Base-by-base conservation (phyloP, 768 basidiomycete genomes). In the Dendrothele bispora region DNA sequence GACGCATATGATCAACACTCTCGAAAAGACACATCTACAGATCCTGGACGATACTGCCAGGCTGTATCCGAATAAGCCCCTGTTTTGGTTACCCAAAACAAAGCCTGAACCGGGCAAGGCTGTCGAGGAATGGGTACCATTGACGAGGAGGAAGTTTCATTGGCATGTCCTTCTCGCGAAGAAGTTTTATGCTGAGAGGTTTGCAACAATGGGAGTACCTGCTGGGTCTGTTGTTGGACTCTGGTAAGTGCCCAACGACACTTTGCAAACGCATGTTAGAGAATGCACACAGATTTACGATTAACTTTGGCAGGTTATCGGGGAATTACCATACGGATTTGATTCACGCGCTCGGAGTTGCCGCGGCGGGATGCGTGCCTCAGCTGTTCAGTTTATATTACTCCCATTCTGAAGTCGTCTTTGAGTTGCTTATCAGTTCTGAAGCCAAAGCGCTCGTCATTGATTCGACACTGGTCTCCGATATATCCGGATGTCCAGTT, bases 261-360 rank as follows among this genome's bases (percentile, higher is more conserved):
- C n/a, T n/a, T n/a, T n/a, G n/a, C n/a, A n/a, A n/a, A n/a, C n/a
- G n/a, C n/a, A n/a, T n/a, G n/a, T n/a, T n/a, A n/a, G n/a, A n/a
- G n/a, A n/a, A n/a, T n/a, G n/a, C 10, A 5, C 10, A n/a, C 15
- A 22, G 24, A 39, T 39, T 8, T n/a, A 5, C 17, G 4, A 14
- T 39, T 39, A 39, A 39, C 24, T 35, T 35, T 18, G 39, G 17
- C 39, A 39, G 39, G 39, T 22, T 39, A 14, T 39, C 39, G 15
- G 39, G 39, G 14, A 39, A 39, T 39, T 14, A 39, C 14, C 10
- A 39, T 22, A 39, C 39, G 14, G 39, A 39, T 39, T 14, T 39
- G 17, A 22, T 39, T 22, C 39, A 39, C 5, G 24, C 39, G 14
- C 14, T 22, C 21, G 39, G 39, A 14, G 21, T 39, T 22, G 17